A percentile compares a stretch with the other conserved stretches of the same genome.
Conservation (phyloP, 2,329 filamentous ascomycete genomes). For the Phaeoacremonium minimum region DNA sequence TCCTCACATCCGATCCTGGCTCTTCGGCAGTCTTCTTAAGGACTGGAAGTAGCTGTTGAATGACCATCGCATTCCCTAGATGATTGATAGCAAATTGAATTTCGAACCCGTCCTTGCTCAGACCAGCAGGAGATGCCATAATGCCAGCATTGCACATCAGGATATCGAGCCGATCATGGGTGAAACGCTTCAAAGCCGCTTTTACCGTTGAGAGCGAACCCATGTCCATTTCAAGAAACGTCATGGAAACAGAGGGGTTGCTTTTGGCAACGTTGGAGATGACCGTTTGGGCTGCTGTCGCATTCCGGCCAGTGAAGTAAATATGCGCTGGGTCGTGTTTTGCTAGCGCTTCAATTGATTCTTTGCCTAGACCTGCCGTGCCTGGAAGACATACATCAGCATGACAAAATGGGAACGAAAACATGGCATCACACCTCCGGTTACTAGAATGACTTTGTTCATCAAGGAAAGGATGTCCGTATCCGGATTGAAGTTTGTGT, state of each 20-base stretch:
- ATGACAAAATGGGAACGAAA: not conserved
- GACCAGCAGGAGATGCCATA: constrained; percentile 10
- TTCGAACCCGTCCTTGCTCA: constrained; percentile 1
- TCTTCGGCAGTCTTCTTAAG: constrained; percentile 15
- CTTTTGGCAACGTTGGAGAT: constrained; percentile 26
- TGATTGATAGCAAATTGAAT: constrained; percentile 16
- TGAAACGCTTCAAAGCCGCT: not conserved
- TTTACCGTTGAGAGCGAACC: constrained; percentile 1
- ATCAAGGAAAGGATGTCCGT: constrained; percentile 3
- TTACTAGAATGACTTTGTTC: constrained; percentile 2
- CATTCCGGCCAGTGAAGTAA: constrained; percentile 30
- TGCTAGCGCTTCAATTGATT: constrained; percentile 3
- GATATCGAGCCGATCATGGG: constrained; percentile 30
- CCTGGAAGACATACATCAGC: constrained; percentile 1
- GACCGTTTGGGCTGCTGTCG: constrained; percentile 29
- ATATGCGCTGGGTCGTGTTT: constrained; percentile 1
- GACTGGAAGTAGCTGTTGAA: constrained; percentile 22
- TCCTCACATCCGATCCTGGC: constrained; percentile 16
- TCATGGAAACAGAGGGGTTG: not conserved
- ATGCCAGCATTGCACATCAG: constrained; percentile 42
- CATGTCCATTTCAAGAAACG: constrained; percentile 30
- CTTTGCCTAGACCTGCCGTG: constrained; percentile 5
- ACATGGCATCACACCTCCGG: constrained; percentile 2
- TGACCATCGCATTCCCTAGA: constrained; percentile 37
- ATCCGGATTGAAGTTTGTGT: constrained; percentile 13